phyloP scores from a whole-genome alignment of 441 rosid genomes.

The Euphorbia celastroides region DNA sequence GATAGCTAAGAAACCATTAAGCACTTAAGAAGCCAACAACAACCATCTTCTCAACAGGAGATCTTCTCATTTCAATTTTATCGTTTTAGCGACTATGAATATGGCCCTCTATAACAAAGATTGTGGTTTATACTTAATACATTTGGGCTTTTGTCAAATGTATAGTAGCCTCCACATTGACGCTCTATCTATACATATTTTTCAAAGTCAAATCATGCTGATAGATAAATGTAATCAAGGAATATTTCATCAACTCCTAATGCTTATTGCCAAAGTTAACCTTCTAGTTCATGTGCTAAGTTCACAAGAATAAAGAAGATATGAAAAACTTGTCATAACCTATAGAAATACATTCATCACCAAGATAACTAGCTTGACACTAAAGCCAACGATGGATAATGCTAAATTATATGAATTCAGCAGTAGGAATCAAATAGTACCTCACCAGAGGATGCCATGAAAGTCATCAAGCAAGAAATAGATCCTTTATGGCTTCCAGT shows the following conservation, averaged over 20 bases:
- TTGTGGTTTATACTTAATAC: too few relatives aligned
- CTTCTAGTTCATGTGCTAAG: not conserved
- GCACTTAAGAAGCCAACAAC: not conserved
- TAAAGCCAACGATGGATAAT: constrained; percentile 1
- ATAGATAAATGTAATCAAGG: not conserved
- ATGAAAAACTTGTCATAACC: too few relatives aligned
- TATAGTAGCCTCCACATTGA: not conserved
- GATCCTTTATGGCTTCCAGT: constrained; percentile 98
- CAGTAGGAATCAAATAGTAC: constrained; percentile 34
- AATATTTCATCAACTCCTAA: not conserved
- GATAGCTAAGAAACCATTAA: not conserved
- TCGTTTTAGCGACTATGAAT: not conserved
- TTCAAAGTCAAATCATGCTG: not conserved
- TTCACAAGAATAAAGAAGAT: not conserved
- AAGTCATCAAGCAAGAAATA: constrained; percentile 90
- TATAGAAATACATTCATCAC: too few relatives aligned
- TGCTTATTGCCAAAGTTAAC: not conserved
- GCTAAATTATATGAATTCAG: constrained; percentile 4
- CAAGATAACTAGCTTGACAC: not conserved
- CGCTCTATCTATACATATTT: not conserved
- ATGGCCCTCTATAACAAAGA: not conserved
- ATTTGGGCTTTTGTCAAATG: not conserved
- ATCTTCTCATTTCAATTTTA: not conserved
- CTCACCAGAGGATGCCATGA: constrained; percentile 97
- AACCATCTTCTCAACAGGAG: not conserved